Evolutionary conservation across 805 yeast species (phyloP).

Genomic region (Candida ponderosae): DNA sequence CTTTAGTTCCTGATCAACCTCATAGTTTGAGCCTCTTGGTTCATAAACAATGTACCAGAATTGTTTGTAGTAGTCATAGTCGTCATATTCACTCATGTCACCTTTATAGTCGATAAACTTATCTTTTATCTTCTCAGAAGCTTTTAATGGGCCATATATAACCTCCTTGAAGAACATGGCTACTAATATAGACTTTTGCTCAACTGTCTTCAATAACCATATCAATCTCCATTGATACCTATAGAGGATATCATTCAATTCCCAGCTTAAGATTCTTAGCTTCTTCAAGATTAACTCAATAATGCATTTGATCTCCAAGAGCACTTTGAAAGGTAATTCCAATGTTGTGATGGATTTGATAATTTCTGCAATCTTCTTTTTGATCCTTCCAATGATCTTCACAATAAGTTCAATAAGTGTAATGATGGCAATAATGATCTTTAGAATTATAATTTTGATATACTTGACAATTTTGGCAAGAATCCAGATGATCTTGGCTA

Average conservation of each 20-base stretch:
- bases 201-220: conserved; percentile 6
- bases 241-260: conserved; percentile 13
- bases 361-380: conserved; percentile 7
- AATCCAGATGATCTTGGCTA: conserved; percentile 10
- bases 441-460: conserved; percentile 9
- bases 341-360: conserved; percentile 5
- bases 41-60: conserved; percentile 8
- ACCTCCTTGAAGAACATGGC: conserved; percentile 8
- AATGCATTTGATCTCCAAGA: conserved; percentile 8
- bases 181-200: conserved; percentile 7
- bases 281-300: conserved; percentile 9
- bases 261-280: conserved; percentile 12
- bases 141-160: conserved; percentile 7
- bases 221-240: conserved; percentile 15
- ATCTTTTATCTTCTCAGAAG: conserved; percentile 2
- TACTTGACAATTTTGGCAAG: conserved; percentile 12
- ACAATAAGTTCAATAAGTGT: conserved; percentile 8
- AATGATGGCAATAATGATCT: conserved; percentile 6
- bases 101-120: conserved; percentile 2
- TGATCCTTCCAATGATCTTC: conserved; percentile 5
- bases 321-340: conserved; percentile 2
- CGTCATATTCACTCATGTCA: conserved; percentile 9
- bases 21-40: conserved; percentile 3
- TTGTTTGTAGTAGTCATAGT: conserved; percentile 11
- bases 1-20: conserved; percentile 3